Evolutionary conservation across 169 alveolate species (phyloP).

Genomic region (Blepharisma undulans): DNA sequence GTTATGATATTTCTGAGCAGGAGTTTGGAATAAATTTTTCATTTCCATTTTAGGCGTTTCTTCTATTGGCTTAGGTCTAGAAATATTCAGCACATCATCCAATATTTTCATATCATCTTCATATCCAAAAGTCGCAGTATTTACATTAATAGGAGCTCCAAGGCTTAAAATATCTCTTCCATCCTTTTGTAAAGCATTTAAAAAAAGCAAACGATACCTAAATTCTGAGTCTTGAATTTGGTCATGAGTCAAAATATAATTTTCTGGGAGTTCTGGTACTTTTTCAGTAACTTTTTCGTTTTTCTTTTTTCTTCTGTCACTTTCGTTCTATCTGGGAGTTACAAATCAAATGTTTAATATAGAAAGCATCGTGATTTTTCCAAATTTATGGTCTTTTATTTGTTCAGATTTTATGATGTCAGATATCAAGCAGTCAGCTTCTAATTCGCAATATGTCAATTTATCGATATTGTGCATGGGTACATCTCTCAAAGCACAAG

Average conservation of each 20-base stretch:
- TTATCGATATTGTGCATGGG: not conserved
- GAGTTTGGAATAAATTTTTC: not conserved
- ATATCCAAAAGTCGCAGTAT: not conserved
- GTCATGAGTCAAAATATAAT: not conserved
- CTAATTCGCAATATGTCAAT: not conserved
- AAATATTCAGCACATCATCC: conserved; percentile 4
- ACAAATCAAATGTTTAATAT: not conserved
- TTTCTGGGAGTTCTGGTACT: not conserved
- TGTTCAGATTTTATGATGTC: not conserved
- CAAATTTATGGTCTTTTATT: not conserved
- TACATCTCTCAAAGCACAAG: not conserved
- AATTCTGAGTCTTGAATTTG: not conserved
- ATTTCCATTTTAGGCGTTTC: not conserved
- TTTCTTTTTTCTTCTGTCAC: not conserved
- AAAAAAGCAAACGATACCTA: not conserved
- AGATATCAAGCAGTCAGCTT: not conserved
- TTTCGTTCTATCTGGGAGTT: not conserved
- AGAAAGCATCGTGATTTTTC: not conserved
- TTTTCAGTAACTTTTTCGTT: not conserved
- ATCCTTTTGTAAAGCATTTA: not conserved
- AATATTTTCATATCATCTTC: conserved; percentile 3
- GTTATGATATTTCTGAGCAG: not conserved
- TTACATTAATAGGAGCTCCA: not conserved
- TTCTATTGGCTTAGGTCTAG: not conserved
- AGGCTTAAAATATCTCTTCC: not conserved